A percentile compares a stretch with the other conserved stretches of the same genome.
phyloP scores from a whole-genome alignment of 2,329 filamentous ascomycete genomes.

The Ophiostoma sp. region DNA sequence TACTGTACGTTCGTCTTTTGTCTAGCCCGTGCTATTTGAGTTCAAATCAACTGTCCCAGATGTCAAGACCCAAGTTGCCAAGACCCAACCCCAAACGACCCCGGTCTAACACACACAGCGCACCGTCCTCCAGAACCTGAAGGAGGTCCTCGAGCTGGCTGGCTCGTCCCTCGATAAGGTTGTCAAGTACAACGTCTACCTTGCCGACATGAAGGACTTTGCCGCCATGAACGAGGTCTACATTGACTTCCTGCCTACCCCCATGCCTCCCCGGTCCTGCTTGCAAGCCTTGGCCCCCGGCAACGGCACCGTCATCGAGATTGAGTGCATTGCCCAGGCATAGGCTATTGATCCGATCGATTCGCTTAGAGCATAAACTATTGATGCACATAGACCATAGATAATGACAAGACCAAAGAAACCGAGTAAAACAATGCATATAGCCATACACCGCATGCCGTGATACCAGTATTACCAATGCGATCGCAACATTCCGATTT shows the following conservation, averaged over 20 bases:
- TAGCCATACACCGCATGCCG: too few relatives aligned
- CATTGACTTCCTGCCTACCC: slow-evolving; percentile 57
- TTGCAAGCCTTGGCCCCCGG: slow-evolving; percentile 83
- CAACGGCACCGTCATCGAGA: slow-evolving; percentile 80
- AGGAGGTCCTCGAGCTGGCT: slow-evolving; percentile 53
- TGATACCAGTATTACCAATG: too few relatives aligned
- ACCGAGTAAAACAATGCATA: neutral
- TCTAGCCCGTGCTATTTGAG: neutral
- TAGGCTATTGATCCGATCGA: neutral
- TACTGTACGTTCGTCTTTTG: slow-evolving; percentile 32
- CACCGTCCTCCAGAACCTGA: slow-evolving; percentile 55
- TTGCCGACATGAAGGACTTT: slow-evolving; percentile 61
- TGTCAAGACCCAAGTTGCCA: neutral
- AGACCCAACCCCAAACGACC: neutral
- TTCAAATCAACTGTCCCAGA: neutral
- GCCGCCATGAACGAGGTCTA: slow-evolving; percentile 53
- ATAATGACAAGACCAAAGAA: neutral
- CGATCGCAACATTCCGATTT: too few relatives aligned
- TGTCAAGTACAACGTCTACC: slow-evolving; percentile 62
- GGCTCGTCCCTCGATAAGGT: slow-evolving; percentile 56
- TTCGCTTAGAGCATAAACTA: slow-evolving; percentile 31
- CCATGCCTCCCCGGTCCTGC: slow-evolving; percentile 78
- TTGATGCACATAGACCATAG: neutral
- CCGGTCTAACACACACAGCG: slow-evolving; percentile 33
- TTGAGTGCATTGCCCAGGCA: slow-evolving; percentile 75